These are phyloP conservation scores for Darksidea phi DNA, from an alignment of 495 filamentous ascomycete genomes.

Conservation along the genomic window DNA sequence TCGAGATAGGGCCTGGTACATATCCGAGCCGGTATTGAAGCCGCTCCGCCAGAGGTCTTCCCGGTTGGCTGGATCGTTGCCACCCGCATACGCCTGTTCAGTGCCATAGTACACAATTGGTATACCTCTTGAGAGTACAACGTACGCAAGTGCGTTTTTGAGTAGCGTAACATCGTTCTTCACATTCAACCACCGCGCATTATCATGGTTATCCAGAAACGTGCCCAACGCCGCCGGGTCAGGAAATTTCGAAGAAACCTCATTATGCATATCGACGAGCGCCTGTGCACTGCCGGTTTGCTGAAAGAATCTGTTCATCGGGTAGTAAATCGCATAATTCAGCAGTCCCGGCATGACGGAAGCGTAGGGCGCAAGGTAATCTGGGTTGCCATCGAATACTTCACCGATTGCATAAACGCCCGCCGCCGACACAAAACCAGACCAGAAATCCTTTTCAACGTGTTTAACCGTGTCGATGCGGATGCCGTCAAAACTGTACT, in stretches of 20 bases:
- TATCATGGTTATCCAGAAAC: constrained; percentile 82
- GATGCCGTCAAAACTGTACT: constrained; percentile 71
- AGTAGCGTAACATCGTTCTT: constrained; percentile 51
- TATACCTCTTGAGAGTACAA: constrained; percentile 66
- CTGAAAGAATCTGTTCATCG: constrained; percentile 59
- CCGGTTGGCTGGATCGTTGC: constrained; percentile 62
- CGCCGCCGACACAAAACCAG: constrained; percentile 60
- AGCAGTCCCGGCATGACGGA: constrained; percentile 60
- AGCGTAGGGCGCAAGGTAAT: constrained; percentile 66
- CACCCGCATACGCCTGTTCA: constrained; percentile 67
- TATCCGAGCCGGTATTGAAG: constrained; percentile 59
- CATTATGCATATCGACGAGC: constrained; percentile 36
- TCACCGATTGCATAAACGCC: constrained; percentile 75
- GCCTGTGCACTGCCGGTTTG: constrained; percentile 19
- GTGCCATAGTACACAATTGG: constrained; percentile 69
- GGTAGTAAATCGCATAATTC: constrained; percentile 67
- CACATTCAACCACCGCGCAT: constrained; percentile 34
- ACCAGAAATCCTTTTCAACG: constrained; percentile 69
- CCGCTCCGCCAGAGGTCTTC: constrained; percentile 71
- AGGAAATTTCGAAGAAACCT: constrained; percentile 47
- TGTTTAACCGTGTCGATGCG: constrained; percentile 75
- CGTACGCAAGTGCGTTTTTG: constrained; percentile 70
- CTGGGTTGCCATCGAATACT: constrained; percentile 62
- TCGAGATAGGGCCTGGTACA: constrained; percentile 59
- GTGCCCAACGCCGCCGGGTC: constrained; percentile 67